phyloP scores from a whole-genome alignment of 106 monocot species.

The Iris macrosiphon region DNA sequence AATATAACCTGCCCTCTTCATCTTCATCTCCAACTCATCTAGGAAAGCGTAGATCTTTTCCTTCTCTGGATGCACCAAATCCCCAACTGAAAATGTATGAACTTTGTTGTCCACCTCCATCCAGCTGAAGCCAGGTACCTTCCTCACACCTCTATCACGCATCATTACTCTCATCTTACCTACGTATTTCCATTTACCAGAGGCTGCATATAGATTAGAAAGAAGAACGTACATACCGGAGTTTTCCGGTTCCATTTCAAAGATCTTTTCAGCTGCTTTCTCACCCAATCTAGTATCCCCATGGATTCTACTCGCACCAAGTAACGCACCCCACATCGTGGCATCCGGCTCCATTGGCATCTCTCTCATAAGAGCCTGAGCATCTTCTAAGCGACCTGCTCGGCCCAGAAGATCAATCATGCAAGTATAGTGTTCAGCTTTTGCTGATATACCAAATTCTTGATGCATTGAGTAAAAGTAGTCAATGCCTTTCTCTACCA shows the following conservation, averaged over 20 bases:
- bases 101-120: constrained; percentile 62
- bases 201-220: constrained; percentile 56
- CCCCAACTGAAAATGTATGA: constrained; percentile 65
- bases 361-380: constrained; percentile 39
- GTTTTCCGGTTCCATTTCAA: constrained; percentile 70
- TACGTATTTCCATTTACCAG: constrained; percentile 49
- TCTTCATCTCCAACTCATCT: constrained; percentile 36
- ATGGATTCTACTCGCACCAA: constrained; percentile 66
- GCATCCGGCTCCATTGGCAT: constrained; percentile 63
- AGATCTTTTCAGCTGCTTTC: constrained; percentile 44
- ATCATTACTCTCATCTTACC: constrained; percentile 48
- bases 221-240: constrained; percentile 78
- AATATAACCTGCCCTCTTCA: constrained; percentile 59
- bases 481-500: constrained; percentile 45
- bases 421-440: constrained; percentile 67
- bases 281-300: constrained; percentile 42
- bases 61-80: constrained; percentile 52
- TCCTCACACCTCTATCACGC: constrained; percentile 56
- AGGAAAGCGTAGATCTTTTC: constrained; percentile 53
- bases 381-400: constrained; percentile 51
- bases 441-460: constrained; percentile 42
- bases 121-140: constrained; percentile 75
- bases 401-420: constrained; percentile 77
- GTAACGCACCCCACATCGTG: constrained; percentile 75
- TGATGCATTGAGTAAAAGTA: constrained; percentile 59